Conservation (phyloP, 495 filamentous ascomycete genomes). For the Penicillium angulare region DNA sequence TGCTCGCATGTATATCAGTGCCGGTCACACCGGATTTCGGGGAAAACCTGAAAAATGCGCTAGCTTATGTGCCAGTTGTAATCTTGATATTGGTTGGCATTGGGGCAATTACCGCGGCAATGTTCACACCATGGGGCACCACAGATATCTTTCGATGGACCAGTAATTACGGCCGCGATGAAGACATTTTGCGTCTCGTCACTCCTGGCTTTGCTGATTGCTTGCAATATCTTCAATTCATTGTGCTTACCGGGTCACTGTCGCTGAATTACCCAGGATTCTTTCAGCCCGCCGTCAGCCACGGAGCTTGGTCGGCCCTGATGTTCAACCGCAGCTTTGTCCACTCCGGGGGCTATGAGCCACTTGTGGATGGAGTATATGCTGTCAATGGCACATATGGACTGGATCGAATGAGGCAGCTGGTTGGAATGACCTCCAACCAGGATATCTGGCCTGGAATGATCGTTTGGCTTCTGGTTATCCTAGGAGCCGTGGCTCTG, state of each 20-base stretch:
- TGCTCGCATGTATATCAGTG: constrained; percentile 76
- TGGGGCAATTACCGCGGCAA: constrained; percentile 77
- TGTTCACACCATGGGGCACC: constrained; percentile 92
- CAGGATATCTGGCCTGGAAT: constrained; percentile 92
- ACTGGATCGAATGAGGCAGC: constrained; percentile 71
- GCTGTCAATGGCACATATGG: constrained; percentile 68
- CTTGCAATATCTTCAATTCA: constrained; percentile 94
- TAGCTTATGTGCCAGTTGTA: constrained; percentile 77
- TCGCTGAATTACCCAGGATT: constrained; percentile 90
- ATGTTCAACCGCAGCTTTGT: constrained; percentile 95
- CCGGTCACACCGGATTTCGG: constrained; percentile 80
- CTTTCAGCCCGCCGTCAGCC: constrained; percentile 86
- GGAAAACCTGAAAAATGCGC: constrained; percentile 54
- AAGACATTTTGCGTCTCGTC: constrained; percentile 85
- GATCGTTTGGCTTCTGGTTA: constrained; percentile 78
- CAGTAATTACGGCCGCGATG: constrained; percentile 92
- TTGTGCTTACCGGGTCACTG: constrained; percentile 81
- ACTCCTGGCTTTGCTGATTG: constrained; percentile 97
- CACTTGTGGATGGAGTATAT: constrained; percentile 83
- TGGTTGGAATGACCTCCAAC: constrained; percentile 74
- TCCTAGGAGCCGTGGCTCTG: constrained; percentile 65
- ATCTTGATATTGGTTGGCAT: constrained; percentile 77
- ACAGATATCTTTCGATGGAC: constrained; percentile 88
- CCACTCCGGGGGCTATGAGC: constrained; percentile 59
- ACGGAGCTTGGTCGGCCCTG: constrained; percentile 79